Evolutionary conservation across 352 stramenopile genomes (phyloP).

Genomic region (Blastocystis sp.): DNA sequence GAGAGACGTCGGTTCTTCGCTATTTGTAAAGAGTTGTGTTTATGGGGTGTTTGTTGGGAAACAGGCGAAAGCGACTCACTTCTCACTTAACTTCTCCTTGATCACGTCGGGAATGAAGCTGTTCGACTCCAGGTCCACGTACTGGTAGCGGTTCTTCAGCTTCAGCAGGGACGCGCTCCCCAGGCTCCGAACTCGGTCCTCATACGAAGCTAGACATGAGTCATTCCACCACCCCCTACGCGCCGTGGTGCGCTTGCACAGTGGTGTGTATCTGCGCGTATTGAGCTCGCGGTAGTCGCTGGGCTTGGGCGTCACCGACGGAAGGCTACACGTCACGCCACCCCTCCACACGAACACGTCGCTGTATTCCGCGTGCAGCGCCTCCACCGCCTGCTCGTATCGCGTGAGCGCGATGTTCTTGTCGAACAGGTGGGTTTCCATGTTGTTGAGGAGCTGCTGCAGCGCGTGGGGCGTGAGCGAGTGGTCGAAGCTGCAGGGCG

Average conservation of each 20-base stretch:
- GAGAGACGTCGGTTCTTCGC: slow-evolving; percentile 46
- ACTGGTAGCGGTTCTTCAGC: slow-evolving; percentile 62
- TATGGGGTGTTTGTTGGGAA: slow-evolving; percentile 51
- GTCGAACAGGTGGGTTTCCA: background rate
- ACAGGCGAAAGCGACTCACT: slow-evolving; percentile 31
- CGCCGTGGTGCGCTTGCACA: slow-evolving; percentile 1
- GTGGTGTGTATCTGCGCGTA: slow-evolving; percentile 12
- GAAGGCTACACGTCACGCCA: background rate
- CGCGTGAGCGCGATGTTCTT: background rate
- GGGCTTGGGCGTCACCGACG: background rate
- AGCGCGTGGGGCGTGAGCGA: background rate
- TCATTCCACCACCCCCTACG: background rate
- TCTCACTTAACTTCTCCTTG: slow-evolving; percentile 64
- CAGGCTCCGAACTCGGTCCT: slow-evolving; percentile 44
- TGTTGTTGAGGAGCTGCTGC: background rate
- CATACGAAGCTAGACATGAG: slow-evolving; percentile 48
- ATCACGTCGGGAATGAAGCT: slow-evolving; percentile 67
- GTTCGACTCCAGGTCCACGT: slow-evolving; percentile 54
- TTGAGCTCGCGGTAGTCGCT: slow-evolving; percentile 25
- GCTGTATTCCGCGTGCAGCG: slow-evolving; percentile 15
- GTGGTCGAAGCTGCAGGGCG: slow-evolving; percentile 34
- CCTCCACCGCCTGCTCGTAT: slow-evolving; percentile 3
- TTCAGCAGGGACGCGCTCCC: slow-evolving; percentile 20
- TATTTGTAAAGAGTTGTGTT: slow-evolving; percentile 24
- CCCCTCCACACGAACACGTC: background rate